Conservation (phyloP, 371 early-diverging fungal genomes). For the Mortierella sp. region DNA sequence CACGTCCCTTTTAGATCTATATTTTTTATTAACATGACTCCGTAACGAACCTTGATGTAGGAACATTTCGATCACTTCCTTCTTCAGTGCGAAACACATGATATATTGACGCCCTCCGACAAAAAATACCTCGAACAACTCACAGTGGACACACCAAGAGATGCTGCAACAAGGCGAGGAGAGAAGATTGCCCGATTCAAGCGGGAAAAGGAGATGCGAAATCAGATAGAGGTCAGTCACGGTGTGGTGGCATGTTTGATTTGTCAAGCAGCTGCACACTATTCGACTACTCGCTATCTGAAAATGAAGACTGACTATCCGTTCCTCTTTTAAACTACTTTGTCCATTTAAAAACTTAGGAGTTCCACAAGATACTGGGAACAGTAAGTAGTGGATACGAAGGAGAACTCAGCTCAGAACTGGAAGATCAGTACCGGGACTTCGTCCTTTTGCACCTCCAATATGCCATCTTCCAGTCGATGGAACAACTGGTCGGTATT, state of each 20-base stretch:
- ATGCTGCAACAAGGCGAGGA: conserved; percentile 64
- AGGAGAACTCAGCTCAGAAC: conserved; percentile 62
- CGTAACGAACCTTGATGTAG: no score
- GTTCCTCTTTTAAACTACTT: background rate
- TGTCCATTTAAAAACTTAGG: conserved; percentile 3
- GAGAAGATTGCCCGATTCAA: conserved; percentile 85
- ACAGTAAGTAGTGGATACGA: conserved; percentile 43
- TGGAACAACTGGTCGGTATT: conserved; percentile 74
- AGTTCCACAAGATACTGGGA: conserved; percentile 55
- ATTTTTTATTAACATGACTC: background rate
- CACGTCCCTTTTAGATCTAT: conserved; percentile 6
- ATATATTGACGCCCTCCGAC: conserved; percentile 65
- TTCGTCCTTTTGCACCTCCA: conserved; percentile 70
- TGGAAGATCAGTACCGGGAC: conserved; percentile 76
- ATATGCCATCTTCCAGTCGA: conserved; percentile 66
- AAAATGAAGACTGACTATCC: background rate
- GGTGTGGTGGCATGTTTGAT: no score
- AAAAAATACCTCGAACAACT: conserved; percentile 57
- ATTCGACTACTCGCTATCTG: no score
- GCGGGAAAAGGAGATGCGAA: conserved; percentile 73
- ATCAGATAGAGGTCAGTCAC: conserved; percentile 59
- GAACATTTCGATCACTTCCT: conserved; percentile 64
- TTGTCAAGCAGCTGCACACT: no score
- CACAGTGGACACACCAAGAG: conserved; percentile 28
- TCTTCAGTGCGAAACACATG: conserved; percentile 70